Percentiles rank a stretch among this genome's conserved stretches.
Conservation (phyloP, 2,329 filamentous ascomycete genomes). For the Mycocentrospora acerina region DNA sequence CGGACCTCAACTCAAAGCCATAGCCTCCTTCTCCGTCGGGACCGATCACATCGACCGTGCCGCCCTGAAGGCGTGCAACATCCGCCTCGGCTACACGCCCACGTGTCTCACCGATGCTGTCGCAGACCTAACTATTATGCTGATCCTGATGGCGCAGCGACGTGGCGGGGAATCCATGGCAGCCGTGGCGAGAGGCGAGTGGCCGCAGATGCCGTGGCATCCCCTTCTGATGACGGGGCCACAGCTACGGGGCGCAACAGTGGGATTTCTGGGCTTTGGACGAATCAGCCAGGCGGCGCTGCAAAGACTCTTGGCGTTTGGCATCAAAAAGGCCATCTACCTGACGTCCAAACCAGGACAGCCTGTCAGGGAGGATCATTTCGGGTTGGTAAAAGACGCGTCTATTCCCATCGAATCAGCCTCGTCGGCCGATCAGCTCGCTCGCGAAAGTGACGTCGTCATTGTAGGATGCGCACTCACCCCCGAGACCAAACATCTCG, state of each 20-base stretch:
- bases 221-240: slow-evolving; percentile 34
- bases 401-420: slow-evolving; percentile 24
- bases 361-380: slow-evolving; percentile 26
- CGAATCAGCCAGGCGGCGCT: slow-evolving; percentile 31
- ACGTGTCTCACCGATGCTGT: slow-evolving; percentile 35
- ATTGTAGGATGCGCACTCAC: slow-evolving; percentile 33
- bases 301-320: slow-evolving; percentile 29
- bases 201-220: slow-evolving; percentile 35
- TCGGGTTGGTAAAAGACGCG: slow-evolving; percentile 17
- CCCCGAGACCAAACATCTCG: slow-evolving; percentile 28
- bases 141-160: slow-evolving; percentile 35
- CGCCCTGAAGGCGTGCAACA: slow-evolving; percentile 25
- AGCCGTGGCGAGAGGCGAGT: slow-evolving; percentile 27
- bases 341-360: slow-evolving; percentile 29
- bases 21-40: slow-evolving; percentile 36
- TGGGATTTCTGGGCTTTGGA: slow-evolving; percentile 35
- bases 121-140: slow-evolving; percentile 33
- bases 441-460: slow-evolving; percentile 32
- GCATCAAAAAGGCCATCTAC: slow-evolving; percentile 26
- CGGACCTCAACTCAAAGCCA: slow-evolving; percentile 23
- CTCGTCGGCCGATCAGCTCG: slow-evolving; percentile 21
- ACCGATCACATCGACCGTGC: slow-evolving; percentile 31
- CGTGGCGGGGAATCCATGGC: slow-evolving; percentile 29
- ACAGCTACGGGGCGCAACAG: slow-evolving; percentile 22
- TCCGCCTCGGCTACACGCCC: slow-evolving; percentile 34